Evolutionary conservation across 768 basidiomycete species (phyloP).

Genomic region (Boletus fagicola): DNA sequence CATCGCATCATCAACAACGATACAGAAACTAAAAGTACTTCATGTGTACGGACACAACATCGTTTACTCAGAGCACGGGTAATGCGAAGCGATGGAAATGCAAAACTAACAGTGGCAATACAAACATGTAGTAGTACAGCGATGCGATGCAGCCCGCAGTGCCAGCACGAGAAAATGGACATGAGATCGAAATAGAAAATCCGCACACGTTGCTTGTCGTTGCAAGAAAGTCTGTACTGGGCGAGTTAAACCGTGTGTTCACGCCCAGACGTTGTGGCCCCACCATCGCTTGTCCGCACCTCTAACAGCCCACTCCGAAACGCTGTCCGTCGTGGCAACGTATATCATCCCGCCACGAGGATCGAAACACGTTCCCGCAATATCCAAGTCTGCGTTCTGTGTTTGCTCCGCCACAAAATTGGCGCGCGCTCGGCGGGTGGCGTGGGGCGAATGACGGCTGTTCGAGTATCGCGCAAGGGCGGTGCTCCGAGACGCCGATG

Average conservation of each 20-base stretch:
- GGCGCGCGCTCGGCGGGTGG: constrained; percentile 17
- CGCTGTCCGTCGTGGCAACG: constrained; percentile 58
- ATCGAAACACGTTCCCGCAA: constrained; percentile 76
- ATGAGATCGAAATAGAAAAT: constrained; percentile 12
- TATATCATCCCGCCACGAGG: constrained; percentile 66
- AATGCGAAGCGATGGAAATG: not conserved
- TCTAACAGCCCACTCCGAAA: constrained; percentile 76
- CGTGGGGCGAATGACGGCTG: constrained; percentile 18
- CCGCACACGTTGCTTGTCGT: constrained; percentile 1
- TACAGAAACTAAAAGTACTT: no score
- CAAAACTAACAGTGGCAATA: constrained; percentile 11
- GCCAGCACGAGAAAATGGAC: constrained; percentile 1
- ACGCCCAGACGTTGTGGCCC: constrained; percentile 49
- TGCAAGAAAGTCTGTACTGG: not conserved
- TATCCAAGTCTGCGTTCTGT: constrained; percentile 39
- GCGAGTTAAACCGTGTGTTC: constrained; percentile 1
- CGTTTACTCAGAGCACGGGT: not conserved
- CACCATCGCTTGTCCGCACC: constrained; percentile 77
- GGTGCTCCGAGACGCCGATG: constrained; percentile 20
- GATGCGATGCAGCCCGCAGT: constrained; percentile 14
- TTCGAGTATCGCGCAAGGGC: constrained; percentile 20
- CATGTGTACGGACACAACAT: constrained; percentile 4
- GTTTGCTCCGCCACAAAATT: constrained; percentile 11
- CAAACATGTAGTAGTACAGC: constrained; percentile 22
- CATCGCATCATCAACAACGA: no score